Percentiles rank a stretch among this genome's conserved stretches.
Evolutionary conservation across 176 grass and related monocot species (phyloP).

Genomic region (Elymus sibiricus): DNA sequence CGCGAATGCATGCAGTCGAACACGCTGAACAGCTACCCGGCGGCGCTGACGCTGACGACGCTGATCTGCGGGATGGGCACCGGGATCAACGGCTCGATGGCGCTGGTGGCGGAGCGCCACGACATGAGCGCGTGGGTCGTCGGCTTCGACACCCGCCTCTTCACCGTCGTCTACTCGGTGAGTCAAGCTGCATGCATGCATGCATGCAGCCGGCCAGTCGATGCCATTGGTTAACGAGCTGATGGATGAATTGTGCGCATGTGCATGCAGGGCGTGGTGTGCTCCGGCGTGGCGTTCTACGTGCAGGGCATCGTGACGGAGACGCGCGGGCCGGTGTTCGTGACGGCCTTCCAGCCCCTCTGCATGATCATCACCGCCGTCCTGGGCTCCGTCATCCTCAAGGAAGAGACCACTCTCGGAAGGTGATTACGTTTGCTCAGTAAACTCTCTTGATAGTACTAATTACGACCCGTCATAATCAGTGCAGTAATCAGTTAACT

Average conservation of each 20-base stretch:
- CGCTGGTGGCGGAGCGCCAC: slow-evolving; percentile 64
- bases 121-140: slow-evolving; percentile 58
- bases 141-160: slow-evolving; percentile 81
- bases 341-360: slow-evolving; percentile 89
- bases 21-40: slow-evolving; percentile 68
- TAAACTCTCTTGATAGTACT: not conserved
- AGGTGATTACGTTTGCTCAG: slow-evolving; percentile 34
- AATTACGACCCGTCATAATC: not conserved
- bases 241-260: not conserved
- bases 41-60: slow-evolving; percentile 64
- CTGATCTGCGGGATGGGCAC: slow-evolving; percentile 68
- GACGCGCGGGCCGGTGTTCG: slow-evolving; percentile 88
- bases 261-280: slow-evolving; percentile 75
- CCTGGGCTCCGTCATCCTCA: slow-evolving; percentile 67
- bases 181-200: too few relatives aligned
- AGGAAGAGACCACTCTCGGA: slow-evolving; percentile 84
- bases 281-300: slow-evolving; percentile 87
- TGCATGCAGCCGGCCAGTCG: too few relatives aligned
- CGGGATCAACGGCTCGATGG: slow-evolving; percentile 37
- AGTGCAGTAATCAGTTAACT: not conserved
- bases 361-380: slow-evolving; percentile 88
- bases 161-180: slow-evolving; percentile 86
- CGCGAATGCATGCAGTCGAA: slow-evolving; percentile 43
- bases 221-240: too few relatives aligned
- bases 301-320: slow-evolving; percentile 79